Evolutionary conservation across 1,284 basidiomycete species (phyloP).

Genomic region (Ceratobasidium sp.): DNA sequence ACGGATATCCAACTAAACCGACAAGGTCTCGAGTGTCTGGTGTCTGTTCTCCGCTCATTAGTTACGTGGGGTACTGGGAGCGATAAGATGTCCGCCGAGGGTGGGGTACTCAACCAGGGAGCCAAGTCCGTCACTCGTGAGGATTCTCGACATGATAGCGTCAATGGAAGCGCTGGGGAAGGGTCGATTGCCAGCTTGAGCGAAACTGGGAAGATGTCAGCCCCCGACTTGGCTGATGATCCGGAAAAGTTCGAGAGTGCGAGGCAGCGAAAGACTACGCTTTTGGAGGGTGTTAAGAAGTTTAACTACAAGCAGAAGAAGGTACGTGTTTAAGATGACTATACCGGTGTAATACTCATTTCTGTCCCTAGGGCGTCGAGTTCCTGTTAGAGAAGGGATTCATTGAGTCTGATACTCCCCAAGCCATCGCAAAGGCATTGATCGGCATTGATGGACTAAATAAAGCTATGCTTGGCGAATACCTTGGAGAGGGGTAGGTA

Average conservation of each 20-base stretch:
- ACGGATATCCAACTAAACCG: conserved; percentile 87
- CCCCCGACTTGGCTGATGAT: conserved; percentile 87
- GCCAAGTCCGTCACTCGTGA: conserved; percentile 14
- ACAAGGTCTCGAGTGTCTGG: conserved; percentile 92
- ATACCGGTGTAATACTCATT: conserved; percentile 10
- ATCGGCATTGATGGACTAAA: conserved; percentile 92
- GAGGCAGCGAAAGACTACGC: conserved; percentile 96
- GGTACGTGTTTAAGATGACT: conserved; percentile 62
- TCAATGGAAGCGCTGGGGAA: conserved; percentile 50
- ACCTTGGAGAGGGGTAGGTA: conserved; percentile 93
- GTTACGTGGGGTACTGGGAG: conserved; percentile 85
- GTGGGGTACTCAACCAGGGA: conserved; percentile 9
- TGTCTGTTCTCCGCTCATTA: conserved; percentile 87
- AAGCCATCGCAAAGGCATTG: conserved; percentile 90
- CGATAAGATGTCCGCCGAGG: conserved; percentile 26
- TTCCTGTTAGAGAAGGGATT: conserved; percentile 93
- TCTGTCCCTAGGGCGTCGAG: conserved; percentile 78
- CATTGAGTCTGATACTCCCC: conserved; percentile 81
- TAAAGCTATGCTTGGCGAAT: conserved; percentile 98
- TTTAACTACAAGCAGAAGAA: conserved; percentile 99
- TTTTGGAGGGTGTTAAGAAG: conserved; percentile 96
- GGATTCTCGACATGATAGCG: conserved; percentile 48
- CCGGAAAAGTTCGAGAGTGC: conserved; percentile 95
- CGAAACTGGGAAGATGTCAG: conserved; percentile 60
- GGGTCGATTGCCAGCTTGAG: conserved; percentile 40